These are phyloP conservation scores for Hanseniaspora clermontiae DNA, from an alignment of 805 yeast genomes.

Conservation along the genomic window DNA sequence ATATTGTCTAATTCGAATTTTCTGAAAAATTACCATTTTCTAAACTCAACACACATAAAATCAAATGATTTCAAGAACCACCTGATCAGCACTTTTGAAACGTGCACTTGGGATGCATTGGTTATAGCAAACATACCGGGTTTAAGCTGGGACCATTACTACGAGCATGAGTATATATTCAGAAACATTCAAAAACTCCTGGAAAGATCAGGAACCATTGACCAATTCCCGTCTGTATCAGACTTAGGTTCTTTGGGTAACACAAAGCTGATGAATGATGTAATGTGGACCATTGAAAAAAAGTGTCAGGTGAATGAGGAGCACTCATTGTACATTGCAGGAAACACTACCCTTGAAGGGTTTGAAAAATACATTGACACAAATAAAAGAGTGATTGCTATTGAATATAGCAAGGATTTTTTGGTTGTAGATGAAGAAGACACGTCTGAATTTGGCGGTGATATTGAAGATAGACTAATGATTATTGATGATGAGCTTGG, in stretches of 20 bases:
- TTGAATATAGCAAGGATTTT: constrained; percentile 37
- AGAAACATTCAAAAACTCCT: neutral
- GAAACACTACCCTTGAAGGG: constrained; percentile 32
- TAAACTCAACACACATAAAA: neutral
- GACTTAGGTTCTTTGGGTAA: neutral
- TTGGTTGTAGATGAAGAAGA: constrained; percentile 30
- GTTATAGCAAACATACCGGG: constrained; percentile 1
- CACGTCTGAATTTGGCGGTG: constrained; percentile 18
- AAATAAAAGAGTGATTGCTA: constrained; percentile 45
- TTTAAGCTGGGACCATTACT: constrained; percentile 1
- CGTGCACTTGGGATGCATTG: constrained; percentile 10
- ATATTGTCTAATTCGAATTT: neutral
- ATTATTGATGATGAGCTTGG: constrained; percentile 21
- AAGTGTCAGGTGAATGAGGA: constrained; percentile 22
- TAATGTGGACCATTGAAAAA: constrained; percentile 12
- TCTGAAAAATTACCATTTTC: neutral
- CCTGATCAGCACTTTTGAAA: neutral
- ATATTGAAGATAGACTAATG: neutral
- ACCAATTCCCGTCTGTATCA: neutral
- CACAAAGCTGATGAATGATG: neutral
- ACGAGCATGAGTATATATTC: neutral
- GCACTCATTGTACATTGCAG: constrained; percentile 16
- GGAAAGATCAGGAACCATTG: constrained; percentile 5
- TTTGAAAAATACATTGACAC: constrained; percentile 52
- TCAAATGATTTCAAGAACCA: constrained; percentile 7